A percentile compares a stretch with the other conserved stretches of the same genome.
phyloP scores from a whole-genome alignment of 192 early-diverging fungal genomes.

The Dispira simplex region DNA sequence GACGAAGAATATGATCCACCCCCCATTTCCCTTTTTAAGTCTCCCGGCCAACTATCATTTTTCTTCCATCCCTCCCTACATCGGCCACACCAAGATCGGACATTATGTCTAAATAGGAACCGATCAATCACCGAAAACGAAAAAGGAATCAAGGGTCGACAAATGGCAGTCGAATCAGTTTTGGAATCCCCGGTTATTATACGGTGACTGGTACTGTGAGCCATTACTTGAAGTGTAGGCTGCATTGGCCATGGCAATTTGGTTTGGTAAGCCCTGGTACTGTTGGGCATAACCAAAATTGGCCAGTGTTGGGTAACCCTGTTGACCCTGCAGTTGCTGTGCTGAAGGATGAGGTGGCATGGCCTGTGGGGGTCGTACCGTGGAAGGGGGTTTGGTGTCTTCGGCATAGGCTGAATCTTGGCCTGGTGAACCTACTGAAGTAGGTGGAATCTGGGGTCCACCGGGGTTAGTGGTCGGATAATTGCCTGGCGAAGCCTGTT shows the following conservation, averaged over 20 bases:
- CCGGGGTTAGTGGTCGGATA: too few species aligned
- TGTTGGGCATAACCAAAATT: constrained; percentile 3
- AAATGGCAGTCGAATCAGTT: background rate
- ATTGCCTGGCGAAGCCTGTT: background rate
- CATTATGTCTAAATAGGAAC: too few species aligned
- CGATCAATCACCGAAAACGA: too few species aligned
- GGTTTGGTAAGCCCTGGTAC: background rate
- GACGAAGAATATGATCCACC: too few species aligned
- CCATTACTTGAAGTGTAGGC: background rate
- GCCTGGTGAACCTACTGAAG: constrained; percentile 1
- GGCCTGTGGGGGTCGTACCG: background rate
- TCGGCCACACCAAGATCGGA: too few species aligned
- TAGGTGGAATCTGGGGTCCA: background rate
- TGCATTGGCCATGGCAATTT: background rate
- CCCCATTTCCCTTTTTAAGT: too few species aligned
- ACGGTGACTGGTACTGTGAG: constrained; percentile 4
- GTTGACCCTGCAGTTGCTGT: background rate
- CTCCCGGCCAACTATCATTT: too few species aligned
- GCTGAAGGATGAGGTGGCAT: background rate
- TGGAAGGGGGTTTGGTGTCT: background rate
- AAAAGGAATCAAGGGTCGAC: too few species aligned
- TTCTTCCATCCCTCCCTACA: too few species aligned
- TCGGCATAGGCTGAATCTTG: background rate
- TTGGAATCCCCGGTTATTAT: background rate
- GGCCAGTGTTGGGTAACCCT: background rate